A percentile compares a stretch with the other conserved stretches of the same genome.
phyloP scores from a whole-genome alignment of 2,329 filamentous ascomycete species.

The Microsporum canis region DNA sequence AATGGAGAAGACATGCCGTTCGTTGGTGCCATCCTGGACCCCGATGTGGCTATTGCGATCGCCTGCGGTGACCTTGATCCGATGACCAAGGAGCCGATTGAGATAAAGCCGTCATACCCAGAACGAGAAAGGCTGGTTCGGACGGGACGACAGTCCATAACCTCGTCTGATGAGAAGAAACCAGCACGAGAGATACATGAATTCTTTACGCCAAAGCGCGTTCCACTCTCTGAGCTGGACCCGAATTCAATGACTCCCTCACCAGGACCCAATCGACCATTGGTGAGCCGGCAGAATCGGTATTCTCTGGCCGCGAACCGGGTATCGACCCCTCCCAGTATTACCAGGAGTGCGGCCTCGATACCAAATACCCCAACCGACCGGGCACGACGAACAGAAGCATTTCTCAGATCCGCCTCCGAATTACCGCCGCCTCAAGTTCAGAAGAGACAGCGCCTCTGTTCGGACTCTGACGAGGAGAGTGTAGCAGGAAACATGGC shows the following conservation, averaged over 20 bases:
- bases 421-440: constrained; percentile 35
- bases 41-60: constrained; percentile 59
- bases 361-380: constrained; percentile 28
- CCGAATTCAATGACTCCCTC: constrained; percentile 57
- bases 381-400: constrained; percentile 33
- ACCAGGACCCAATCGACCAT: constrained; percentile 50
- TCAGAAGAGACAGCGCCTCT: constrained; percentile 42
- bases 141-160: constrained; percentile 31
- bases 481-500: constrained; percentile 21
- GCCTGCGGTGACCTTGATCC: constrained; percentile 77
- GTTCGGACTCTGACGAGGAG: constrained; percentile 36
- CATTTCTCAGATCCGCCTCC: constrained; percentile 30
- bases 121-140: constrained; percentile 26
- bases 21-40: constrained; percentile 62
- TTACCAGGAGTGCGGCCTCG: constrained; percentile 26
- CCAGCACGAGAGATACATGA: constrained; percentile 50
- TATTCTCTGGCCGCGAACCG: constrained; percentile 46
- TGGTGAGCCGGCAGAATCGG: constrained; percentile 37
- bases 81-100: constrained; percentile 63
- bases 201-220: constrained; percentile 54
- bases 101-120: constrained; percentile 26
- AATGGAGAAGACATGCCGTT: constrained; percentile 63
- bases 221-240: constrained; percentile 55
- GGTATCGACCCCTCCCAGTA: constrained; percentile 30
- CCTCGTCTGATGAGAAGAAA: constrained; percentile 44